A percentile compares a stretch with the other conserved stretches of the same genome.
These are phyloP conservation scores for Diddensiella caesifluorescens DNA, from an alignment of 805 yeast species.

Conservation along the genomic window DNA sequence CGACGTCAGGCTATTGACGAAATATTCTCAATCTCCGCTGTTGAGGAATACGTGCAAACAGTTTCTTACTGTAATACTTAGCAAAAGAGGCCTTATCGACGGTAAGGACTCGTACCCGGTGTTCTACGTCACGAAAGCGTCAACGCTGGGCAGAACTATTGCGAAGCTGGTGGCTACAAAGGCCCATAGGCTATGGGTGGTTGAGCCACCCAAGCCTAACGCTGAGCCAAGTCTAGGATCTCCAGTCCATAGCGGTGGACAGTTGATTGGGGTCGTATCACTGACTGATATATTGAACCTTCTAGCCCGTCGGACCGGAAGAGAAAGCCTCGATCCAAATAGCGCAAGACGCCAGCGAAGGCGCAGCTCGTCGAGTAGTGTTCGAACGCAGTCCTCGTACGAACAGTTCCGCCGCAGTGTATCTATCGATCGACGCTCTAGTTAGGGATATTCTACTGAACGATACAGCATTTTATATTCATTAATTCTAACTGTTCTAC, in stretches of 20 bases:
- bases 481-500: no score
- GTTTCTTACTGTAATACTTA: slow-evolving; percentile 79
- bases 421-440: slow-evolving; percentile 2
- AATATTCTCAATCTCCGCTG: slow-evolving; percentile 79
- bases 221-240: slow-evolving; percentile 16
- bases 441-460: no score
- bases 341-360: slow-evolving; percentile 87
- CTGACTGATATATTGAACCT: slow-evolving; percentile 83
- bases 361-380: slow-evolving; percentile 20
- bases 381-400: slow-evolving; percentile 18
- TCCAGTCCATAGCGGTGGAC: slow-evolving; percentile 49
- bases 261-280: slow-evolving; percentile 84
- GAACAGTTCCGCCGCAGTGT: slow-evolving; percentile 12
- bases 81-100: slow-evolving; percentile 83
- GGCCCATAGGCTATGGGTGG: slow-evolving; percentile 64
- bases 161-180: slow-evolving; percentile 95
- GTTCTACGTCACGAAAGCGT: slow-evolving; percentile 77
- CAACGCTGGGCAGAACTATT: slow-evolving; percentile 80
- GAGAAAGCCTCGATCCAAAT: slow-evolving; percentile 64
- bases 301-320: slow-evolving; percentile 70
- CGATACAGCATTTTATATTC: no score
- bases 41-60: slow-evolving; percentile 79
- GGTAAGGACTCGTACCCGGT: slow-evolving; percentile 97
- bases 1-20: slow-evolving; percentile 83
- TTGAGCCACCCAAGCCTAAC: slow-evolving; percentile 24